Evolutionary conservation across 2,329 filamentous ascomycete genomes (phyloP).

Genomic region (Diaporthe batatas): DNA sequence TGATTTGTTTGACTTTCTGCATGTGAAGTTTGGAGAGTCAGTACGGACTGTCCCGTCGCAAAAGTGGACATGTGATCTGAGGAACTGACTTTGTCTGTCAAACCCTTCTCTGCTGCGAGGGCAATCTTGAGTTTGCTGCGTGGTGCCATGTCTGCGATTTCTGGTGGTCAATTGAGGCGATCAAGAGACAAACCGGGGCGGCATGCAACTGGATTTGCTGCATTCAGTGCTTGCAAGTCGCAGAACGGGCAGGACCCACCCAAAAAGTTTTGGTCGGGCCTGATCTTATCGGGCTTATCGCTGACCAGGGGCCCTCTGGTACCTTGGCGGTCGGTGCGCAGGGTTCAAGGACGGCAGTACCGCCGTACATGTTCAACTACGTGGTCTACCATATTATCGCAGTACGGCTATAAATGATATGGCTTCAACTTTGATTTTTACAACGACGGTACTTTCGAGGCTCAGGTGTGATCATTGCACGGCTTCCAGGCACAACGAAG

Average conservation of each 20-base stretch:
- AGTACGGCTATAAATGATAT: not conserved
- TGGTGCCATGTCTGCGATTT: conserved; percentile 38
- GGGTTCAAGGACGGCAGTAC: not conserved
- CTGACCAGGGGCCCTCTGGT: not conserved
- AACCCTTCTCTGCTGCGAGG: conserved; percentile 66
- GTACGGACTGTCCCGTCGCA: conserved; percentile 17
- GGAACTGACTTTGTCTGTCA: conserved; percentile 54
- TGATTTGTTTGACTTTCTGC: conserved; percentile 58
- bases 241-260: conserved; percentile 35
- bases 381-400: too few relatives aligned
- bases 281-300: conserved; percentile 39
- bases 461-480: not conserved
- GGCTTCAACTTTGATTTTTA: too few relatives aligned
- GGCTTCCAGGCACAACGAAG: not conserved
- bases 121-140: conserved; percentile 66
- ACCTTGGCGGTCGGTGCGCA: conserved; percentile 9
- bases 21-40: not conserved
- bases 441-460: not conserved
- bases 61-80: not conserved
- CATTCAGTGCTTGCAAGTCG: conserved; percentile 33
- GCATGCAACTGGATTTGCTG: conserved; percentile 22
- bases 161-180: conserved; percentile 9
- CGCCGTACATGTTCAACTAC: not conserved
- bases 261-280: conserved; percentile 41
- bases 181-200: not conserved